Evolutionary conservation across 768 basidiomycete species (phyloP).

Genomic region (Russula earlei): DNA sequence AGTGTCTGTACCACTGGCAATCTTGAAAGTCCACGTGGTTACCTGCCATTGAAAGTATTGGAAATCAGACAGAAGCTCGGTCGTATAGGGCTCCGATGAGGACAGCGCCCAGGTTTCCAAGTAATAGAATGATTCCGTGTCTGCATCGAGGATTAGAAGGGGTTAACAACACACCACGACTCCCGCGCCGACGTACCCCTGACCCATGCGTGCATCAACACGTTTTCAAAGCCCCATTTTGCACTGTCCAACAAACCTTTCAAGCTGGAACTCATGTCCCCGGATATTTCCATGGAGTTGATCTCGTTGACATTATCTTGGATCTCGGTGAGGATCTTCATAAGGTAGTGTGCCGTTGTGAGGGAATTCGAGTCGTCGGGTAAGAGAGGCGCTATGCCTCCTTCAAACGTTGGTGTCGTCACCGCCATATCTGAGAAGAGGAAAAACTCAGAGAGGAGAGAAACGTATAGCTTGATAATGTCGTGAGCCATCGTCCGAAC

Average conservation of each 20-base stretch:
- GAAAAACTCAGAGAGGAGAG: constrained; percentile 81
- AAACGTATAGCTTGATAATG: constrained; percentile 77
- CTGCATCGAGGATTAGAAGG: constrained; percentile 32
- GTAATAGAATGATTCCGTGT: constrained; percentile 71
- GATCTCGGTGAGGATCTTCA: constrained; percentile 74
- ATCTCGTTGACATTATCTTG: constrained; percentile 82
- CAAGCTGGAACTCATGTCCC: constrained; percentile 59
- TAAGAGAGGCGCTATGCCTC: constrained; percentile 40
- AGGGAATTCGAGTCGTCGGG: constrained; percentile 74
- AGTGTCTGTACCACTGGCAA: constrained; percentile 68
- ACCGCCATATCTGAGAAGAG: constrained; percentile 69
- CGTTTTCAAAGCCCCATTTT: constrained; percentile 83
- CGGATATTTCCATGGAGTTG: constrained; percentile 66
- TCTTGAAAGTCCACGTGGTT: constrained; percentile 64
- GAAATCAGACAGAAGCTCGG: constrained; percentile 66
- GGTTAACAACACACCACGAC: background rate
- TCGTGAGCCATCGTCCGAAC: constrained; percentile 83
- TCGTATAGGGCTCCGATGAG: constrained; percentile 51
- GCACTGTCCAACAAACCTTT: constrained; percentile 70
- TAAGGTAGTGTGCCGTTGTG: constrained; percentile 72
- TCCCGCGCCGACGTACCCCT: constrained; percentile 47
- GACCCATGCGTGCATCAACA: constrained; percentile 70
- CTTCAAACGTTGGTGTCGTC: constrained; percentile 38
- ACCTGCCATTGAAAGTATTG: constrained; percentile 75
- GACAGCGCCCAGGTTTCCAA: constrained; percentile 81